phyloP scores from a whole-genome alignment of 495 filamentous ascomycete genomes.

The Recurvomyces mirabilis region DNA sequence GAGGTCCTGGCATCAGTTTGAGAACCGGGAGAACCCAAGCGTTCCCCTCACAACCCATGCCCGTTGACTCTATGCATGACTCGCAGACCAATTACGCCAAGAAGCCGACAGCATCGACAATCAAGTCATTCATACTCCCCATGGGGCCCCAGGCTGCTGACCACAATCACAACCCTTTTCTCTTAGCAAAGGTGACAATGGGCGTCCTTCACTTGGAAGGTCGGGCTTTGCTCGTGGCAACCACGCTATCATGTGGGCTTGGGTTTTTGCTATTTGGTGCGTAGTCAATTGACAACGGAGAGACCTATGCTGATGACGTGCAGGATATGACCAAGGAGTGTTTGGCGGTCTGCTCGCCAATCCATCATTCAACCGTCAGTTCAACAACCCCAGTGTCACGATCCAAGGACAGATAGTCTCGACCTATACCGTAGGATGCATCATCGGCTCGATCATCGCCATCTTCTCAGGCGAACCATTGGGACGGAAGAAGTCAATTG shows the following conservation, averaged over 20 bases:
- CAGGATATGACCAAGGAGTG: conserved; percentile 22
- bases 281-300: neutral
- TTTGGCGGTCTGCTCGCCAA: conserved; percentile 15
- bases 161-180: too few relatives aligned
- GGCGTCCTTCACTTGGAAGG: too few relatives aligned
- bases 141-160: too few relatives aligned
- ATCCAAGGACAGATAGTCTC: conserved; percentile 47
- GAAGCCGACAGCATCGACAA: too few relatives aligned
- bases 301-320: neutral
- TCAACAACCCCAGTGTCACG: conserved; percentile 21
- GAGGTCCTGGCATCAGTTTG: too few relatives aligned
- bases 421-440: conserved; percentile 55
- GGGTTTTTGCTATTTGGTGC: conserved; percentile 1
- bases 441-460: conserved; percentile 49
- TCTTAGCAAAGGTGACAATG: too few relatives aligned
- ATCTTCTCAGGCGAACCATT: conserved; percentile 52
- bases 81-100: too few relatives aligned
- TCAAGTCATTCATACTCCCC: too few relatives aligned
- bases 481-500: too few relatives aligned
- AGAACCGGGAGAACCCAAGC: too few relatives aligned
- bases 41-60: too few relatives aligned
- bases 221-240: neutral
- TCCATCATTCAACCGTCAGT: conserved; percentile 7
- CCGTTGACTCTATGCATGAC: too few relatives aligned
- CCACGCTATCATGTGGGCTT: neutral